Evolutionary conservation across 1,284 basidiomycete genomes (phyloP).

Genomic region (Polyporus tsugae): DNA sequence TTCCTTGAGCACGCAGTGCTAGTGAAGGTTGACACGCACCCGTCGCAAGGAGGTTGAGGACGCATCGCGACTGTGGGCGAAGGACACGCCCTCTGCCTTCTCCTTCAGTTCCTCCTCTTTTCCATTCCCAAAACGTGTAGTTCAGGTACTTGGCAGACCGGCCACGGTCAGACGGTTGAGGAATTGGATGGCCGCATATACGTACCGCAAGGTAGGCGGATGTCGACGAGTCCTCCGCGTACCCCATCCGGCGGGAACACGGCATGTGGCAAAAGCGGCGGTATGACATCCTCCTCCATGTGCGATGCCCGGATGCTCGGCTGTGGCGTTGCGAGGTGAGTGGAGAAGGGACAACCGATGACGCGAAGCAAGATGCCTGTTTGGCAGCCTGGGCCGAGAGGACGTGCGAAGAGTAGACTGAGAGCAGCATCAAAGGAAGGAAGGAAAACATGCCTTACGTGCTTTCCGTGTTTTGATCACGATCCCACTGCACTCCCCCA

Average conservation of each 20-base stretch:
- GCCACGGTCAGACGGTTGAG: not conserved
- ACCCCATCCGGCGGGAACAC: not conserved
- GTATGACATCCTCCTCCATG: not conserved
- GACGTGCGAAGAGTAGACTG: not conserved
- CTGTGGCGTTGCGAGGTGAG: no score
- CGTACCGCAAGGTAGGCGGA: not conserved
- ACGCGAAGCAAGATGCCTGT: no score
- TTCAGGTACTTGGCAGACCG: not conserved
- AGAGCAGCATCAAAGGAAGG: not conserved
- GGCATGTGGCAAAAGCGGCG: not conserved
- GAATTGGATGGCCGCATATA: not conserved
- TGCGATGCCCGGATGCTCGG: not conserved
- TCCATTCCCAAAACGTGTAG: not conserved
- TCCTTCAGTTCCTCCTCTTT: not conserved
- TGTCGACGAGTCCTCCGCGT: not conserved
- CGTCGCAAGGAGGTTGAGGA: not conserved
- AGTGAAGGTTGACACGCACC: not conserved
- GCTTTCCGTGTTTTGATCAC: not conserved
- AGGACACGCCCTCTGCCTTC: not conserved
- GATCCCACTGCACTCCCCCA: conserved; percentile 1
- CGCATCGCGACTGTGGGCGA: no score
- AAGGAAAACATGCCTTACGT: not conserved
- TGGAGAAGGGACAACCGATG: not conserved
- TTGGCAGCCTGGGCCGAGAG: not conserved
- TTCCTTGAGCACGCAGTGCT: not conserved